phyloP scores from a whole-genome alignment of 2,329 filamentous ascomycete species.

The Metarhizium anisopliae region DNA sequence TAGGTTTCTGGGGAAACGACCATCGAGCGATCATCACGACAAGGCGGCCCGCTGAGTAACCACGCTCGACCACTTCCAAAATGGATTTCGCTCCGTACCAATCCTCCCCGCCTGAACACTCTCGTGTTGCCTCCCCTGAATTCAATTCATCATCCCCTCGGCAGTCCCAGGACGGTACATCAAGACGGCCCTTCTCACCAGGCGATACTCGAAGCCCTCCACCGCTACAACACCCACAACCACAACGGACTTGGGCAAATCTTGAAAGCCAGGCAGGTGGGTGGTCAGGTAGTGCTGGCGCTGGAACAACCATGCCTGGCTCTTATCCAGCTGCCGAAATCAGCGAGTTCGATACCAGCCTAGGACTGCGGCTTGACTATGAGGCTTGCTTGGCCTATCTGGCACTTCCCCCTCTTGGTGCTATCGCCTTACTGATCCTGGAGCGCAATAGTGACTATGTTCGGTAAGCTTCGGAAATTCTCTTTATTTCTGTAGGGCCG shows the following conservation, averaged over 20 bases:
- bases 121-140: constrained; percentile 67
- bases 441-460: constrained; percentile 98
- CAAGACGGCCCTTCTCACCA: constrained; percentile 47
- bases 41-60: background rate
- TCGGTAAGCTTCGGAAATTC: constrained; percentile 43
- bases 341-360: constrained; percentile 82
- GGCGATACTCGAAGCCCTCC: constrained; percentile 32
- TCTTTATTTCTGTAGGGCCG: background rate
- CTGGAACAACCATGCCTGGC: constrained; percentile 21
- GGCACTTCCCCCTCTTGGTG: constrained; percentile 73
- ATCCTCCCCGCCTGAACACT: constrained; percentile 77
- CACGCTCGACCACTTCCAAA: constrained; percentile 10
- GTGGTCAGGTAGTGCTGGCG: constrained; percentile 10
- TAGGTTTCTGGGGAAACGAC: background rate
- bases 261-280: constrained; percentile 29
- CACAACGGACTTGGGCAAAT: constrained; percentile 44
- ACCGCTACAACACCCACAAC: constrained; percentile 41
- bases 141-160: constrained; percentile 33
- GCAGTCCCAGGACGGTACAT: constrained; percentile 45
- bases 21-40: background rate
- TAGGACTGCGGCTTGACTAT: constrained; percentile 78
- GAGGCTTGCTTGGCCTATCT: constrained; percentile 89
- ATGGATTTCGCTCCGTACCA: constrained; percentile 99
- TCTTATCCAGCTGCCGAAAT: constrained; percentile 40
- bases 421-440: constrained; percentile 71